Evolutionary conservation across 768 basidiomycete genomes (phyloP), one percentile per base, ranked within the genome.

Genomic region (Pleurotus cornucopiae): DNA sequence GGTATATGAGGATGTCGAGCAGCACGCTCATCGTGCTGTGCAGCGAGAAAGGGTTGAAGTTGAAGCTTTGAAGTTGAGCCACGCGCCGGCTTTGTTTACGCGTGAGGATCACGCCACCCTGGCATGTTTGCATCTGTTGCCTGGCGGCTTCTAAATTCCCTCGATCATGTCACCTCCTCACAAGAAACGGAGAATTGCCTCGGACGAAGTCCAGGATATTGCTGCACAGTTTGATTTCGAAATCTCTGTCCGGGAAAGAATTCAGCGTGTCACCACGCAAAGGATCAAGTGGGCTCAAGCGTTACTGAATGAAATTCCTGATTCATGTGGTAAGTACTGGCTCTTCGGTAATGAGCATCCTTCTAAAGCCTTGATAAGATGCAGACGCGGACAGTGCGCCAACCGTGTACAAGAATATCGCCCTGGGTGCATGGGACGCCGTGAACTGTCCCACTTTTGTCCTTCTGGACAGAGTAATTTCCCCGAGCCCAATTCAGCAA

Each of bases 1-100:
- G 85, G 60, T 84, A 79, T 23, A 86, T 68, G 63, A 80, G 76
- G 40, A 81, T 65, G 37, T 76, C 71, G 47, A 78, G 71, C 55
- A 82, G 60, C 26, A 76, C 63, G 60, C 77, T 76, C 77, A 79
- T 78, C 38, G 64, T 57, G 61, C 58, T 56, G 59, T 49, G 52
- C 49, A 40, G 60, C 51, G 25, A 41, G 41, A 39, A 53, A 43
- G 41, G 41, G 54, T 45, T 26, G 49, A 39, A 49, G 39, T 20
- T 14, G 25, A 55, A 54, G 18, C 57, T 39, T 20, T 14, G 25
- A 55, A 54, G 18, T 58, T 39, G 38, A 55, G n/a, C 16, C 66
- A 67, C 67, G 64, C 67, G 66, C 65, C 67, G 62, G 18, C 20
- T 21, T 53, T 51, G 38, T 53, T 53, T 40, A 53, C 51, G 39